A percentile compares a stretch with the other conserved stretches of the same genome.
phyloP scores from a whole-genome alignment of 2,329 filamentous ascomycete species.

The Ophiostoma montium region DNA sequence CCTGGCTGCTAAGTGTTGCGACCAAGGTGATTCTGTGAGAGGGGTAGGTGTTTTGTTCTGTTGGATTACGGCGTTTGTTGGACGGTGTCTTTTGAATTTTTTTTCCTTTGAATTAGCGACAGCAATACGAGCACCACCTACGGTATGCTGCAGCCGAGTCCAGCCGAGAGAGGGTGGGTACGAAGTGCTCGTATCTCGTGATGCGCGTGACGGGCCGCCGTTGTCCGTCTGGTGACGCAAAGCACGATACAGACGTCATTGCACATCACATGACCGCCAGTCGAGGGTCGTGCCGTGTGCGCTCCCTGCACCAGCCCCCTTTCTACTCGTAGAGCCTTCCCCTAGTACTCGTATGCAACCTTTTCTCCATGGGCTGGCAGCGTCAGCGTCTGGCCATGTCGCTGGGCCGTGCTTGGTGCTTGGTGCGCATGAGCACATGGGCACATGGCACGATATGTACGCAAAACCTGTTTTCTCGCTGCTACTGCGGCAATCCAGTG shows the following conservation, averaged over 20 bases:
- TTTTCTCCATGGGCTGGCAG: background rate
- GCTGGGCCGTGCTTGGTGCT: background rate
- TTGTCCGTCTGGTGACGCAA: background rate
- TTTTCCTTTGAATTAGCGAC: background rate
- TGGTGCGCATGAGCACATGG: too few relatives aligned
- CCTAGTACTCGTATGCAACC: background rate
- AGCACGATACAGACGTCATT: background rate
- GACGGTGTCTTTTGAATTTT: background rate
- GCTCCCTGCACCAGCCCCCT: too few relatives aligned
- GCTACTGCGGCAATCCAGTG: too few relatives aligned
- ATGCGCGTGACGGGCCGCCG: too few relatives aligned
- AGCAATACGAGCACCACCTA: too few relatives aligned
- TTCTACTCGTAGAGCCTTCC: too few relatives aligned
- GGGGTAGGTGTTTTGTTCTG: background rate
- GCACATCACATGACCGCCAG: background rate
- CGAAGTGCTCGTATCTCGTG: too few relatives aligned
- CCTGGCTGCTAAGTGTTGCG: conserved; percentile 53
- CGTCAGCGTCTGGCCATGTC: conserved; percentile 4
- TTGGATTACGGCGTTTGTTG: too few relatives aligned
- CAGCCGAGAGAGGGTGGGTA: too few relatives aligned
- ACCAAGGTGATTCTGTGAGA: conserved; percentile 46
- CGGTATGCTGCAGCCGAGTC: too few relatives aligned
- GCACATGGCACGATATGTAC: conserved; percentile 2
- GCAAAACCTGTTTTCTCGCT: conserved; percentile 8
- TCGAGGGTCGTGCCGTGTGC: background rate